Evolutionary conservation across 2,329 filamentous ascomycete genomes (phyloP), one percentile per base, ranked within the genome.

Genomic region (Teratosphaeria nubilosa): DNA sequence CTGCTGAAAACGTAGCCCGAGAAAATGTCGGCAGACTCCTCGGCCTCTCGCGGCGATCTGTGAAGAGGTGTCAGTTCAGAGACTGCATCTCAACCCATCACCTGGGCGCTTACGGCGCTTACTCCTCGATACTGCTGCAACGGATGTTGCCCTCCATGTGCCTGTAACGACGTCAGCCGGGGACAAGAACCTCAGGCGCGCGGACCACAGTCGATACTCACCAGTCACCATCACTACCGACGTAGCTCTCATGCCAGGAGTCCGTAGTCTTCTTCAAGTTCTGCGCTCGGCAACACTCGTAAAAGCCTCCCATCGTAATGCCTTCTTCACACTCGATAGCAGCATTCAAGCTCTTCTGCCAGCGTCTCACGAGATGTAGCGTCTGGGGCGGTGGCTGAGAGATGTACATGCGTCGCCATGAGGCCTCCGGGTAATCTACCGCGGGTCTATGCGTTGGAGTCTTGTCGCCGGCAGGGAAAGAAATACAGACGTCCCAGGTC

Each of bases 71-170:
- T 55, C 53, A 55, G 53, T 30, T 20, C 9, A 54, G 16, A 27
- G 16, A 48, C 37, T 45, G 37, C 37, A 13, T 20, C 37, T 45
- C 16, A 13, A 20, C 16, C 41, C n/a, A 48, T 22, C 13, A 10
- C 24, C 32, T 37, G 34, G 16, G 16, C 30, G 9, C 48, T 53
- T 57, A 57, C 53, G 34, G 73, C 51, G 51, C 51, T 65, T 63
- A 67, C 65, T 63, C 63, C 56, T 65, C 62, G 32, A 65, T 57
- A 30, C 57, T 58, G 55, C 59, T 66, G 58, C 66, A 68, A 53
- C 60, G 61, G 54, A 71, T 66, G 37, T 64, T 67, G 10, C 70
- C 70, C 56, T 72, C 70, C 56, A 73, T 70, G 58, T 73, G 70
- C 41, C 41, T 48, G n/a, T 16, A 5, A 16, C 11, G 3, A 2